Base-by-base conservation (phyloP, 2,329 filamentous ascomycete genomes). In the Nigrospora osmanthi region DNA sequence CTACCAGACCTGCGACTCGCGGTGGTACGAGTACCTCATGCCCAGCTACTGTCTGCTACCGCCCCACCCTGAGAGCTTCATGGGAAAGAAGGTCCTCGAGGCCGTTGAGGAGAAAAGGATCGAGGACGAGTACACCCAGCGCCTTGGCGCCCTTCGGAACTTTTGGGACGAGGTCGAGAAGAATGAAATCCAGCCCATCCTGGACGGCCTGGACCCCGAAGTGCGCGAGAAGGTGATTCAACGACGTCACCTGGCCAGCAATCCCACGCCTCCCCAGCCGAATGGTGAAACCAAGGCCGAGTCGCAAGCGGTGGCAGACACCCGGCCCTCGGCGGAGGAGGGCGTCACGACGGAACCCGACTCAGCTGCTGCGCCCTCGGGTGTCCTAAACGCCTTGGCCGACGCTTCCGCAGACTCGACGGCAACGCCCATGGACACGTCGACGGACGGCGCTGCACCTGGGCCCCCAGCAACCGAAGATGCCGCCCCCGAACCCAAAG, bases 11-110 rank as follows among this genome's bases (percentile, higher is more conserved):
- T 96, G 91, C 66, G 93, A 98, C 66, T 95, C 89, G 23, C 78
- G 93, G 54, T 94, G 90, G 75, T 98, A 98, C 67, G 93, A 98
- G 69, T 98, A 98, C 61, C 73, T 98, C 43, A 87, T 98, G 64
- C 93, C 93, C 3, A 93, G 87, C 36, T 89, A 97, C 66, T 89
- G 87, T 46, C 87, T 98, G 54, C 70, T 98, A 31, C 93, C 93
- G 16, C 93, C 93, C 0, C 90, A 97, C 61, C 90, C 90, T 0
- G 83, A 85, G 50, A 94, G 87, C 49, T 95, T 79, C 61, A 66
- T 98, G 33, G 90, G 87, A 10, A 87, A 84, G 66, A 87, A 89
- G 60, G 70, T 95, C n/a, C 76, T 80, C n/a, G 81, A 91, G 56
- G 71, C 81, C 43, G 87, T 88, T 0, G 82, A 86, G 60, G 80